These are phyloP conservation scores for Cyclotella baltica DNA, from an alignment of 108 stramenopile species.

Conservation along the genomic window DNA sequence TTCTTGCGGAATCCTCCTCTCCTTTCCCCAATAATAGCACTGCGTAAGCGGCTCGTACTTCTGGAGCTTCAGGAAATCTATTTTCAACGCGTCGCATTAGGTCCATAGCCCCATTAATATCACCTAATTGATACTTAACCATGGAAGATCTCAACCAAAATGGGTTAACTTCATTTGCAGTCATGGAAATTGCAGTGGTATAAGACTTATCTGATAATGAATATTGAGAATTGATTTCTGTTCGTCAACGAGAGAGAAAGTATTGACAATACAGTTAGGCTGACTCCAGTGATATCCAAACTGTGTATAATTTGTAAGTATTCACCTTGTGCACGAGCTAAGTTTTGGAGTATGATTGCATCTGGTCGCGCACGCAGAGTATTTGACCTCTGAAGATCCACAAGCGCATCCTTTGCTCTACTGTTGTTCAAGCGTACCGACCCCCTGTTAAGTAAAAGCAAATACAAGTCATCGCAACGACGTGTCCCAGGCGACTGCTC, in stretches of 20 bases:
- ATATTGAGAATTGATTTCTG: slow-evolving; percentile 79
- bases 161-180: slow-evolving; percentile 85
- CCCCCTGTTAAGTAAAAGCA: slow-evolving; percentile 81
- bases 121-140: slow-evolving; percentile 82
- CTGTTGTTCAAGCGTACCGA: slow-evolving; percentile 77
- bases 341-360: slow-evolving; percentile 78
- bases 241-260: neutral
- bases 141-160: slow-evolving; percentile 84
- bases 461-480: slow-evolving; percentile 75
- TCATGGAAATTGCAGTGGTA: slow-evolving; percentile 81
- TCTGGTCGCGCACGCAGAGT: slow-evolving; percentile 72
- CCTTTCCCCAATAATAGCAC: slow-evolving; percentile 69
- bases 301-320: neutral
- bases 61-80: slow-evolving; percentile 89
- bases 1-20: slow-evolving; percentile 73
- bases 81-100: slow-evolving; percentile 82
- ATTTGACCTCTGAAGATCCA: slow-evolving; percentile 64
- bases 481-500: slow-evolving; percentile 55
- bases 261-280: neutral
- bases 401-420: slow-evolving; percentile 68
- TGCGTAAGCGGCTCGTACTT: slow-evolving; percentile 83
- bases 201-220: slow-evolving; percentile 68
- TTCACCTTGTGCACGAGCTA: slow-evolving; percentile 70
- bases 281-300: neutral
- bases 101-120: slow-evolving; percentile 67